These are phyloP conservation scores for Pythium chondricola DNA, from an alignment of 352 stramenopile genomes.

Conservation along the genomic window DNA sequence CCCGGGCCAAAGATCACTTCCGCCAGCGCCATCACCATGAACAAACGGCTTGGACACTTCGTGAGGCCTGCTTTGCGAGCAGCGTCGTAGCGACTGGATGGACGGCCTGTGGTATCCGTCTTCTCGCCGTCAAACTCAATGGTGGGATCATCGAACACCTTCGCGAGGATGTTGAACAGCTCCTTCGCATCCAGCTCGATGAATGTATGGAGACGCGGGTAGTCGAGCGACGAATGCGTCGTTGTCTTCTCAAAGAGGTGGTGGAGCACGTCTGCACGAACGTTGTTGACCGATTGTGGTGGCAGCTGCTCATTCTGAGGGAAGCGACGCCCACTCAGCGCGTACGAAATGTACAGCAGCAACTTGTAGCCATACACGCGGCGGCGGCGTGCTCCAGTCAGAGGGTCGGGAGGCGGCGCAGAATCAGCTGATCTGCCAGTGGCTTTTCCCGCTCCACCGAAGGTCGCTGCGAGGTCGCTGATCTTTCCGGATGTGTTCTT, in stretches of 20 bases:
- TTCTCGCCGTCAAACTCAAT: constrained; percentile 85
- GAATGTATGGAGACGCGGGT: constrained; percentile 73
- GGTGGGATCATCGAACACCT: constrained; percentile 75
- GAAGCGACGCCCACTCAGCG: constrained; percentile 87
- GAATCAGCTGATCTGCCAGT: constrained; percentile 13
- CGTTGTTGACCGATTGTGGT: constrained; percentile 59
- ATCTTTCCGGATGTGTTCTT: constrained; percentile 32
- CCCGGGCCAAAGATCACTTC: constrained; percentile 68
- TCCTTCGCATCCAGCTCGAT: constrained; percentile 76
- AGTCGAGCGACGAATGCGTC: constrained; percentile 23
- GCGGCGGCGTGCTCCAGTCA: constrained; percentile 49
- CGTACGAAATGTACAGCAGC: constrained; percentile 89
- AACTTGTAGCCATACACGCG: constrained; percentile 82
- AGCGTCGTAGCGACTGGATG: constrained; percentile 70
- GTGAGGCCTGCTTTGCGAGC: constrained; percentile 61
- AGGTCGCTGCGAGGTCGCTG: constrained; percentile 55
- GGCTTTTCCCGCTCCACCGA: constrained; percentile 35
- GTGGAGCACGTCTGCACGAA: constrained; percentile 72
- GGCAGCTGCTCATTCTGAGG: constrained; percentile 74
- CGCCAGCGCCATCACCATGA: constrained; percentile 78
- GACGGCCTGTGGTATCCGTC: constrained; percentile 29
- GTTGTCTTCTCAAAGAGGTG: constrained; percentile 78
- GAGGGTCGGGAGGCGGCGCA: constrained; percentile 21
- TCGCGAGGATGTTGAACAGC: constrained; percentile 75
- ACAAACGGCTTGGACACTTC: constrained; percentile 77